Evolutionary conservation across 176 grass and related monocot genomes (phyloP).

Genomic region (Phoenix dactylifera): DNA sequence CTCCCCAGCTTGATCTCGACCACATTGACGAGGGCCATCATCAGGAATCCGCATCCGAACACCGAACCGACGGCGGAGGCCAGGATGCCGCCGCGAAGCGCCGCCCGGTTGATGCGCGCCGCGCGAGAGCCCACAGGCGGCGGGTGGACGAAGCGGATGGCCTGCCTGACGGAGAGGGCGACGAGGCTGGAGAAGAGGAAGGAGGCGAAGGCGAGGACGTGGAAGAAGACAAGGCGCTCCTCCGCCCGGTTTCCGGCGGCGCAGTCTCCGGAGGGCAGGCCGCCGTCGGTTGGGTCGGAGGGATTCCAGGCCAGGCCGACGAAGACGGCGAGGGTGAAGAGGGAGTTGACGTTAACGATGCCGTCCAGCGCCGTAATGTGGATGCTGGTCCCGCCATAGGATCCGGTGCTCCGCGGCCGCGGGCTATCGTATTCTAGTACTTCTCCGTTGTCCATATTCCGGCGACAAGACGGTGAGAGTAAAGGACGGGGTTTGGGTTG

Average conservation of each 20-base stretch:
- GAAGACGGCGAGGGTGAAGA: conserved; percentile 82
- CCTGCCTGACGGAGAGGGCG: conserved; percentile 95
- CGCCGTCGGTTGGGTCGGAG: conserved; percentile 29
- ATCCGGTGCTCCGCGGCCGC: not conserved
- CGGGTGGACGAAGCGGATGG: conserved; percentile 40
- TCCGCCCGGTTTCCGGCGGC: conserved; percentile 41
- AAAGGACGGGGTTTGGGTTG: too few species aligned
- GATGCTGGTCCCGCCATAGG: conserved; percentile 46
- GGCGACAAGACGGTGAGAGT: too few species aligned
- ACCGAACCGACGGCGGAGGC: conserved; percentile 54
- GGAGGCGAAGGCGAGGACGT: conserved; percentile 79
- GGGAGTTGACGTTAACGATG: conserved; percentile 91
- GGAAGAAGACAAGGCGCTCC: conserved; percentile 69
- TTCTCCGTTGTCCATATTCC: too few species aligned
- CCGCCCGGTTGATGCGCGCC: conserved; percentile 45
- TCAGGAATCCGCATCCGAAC: conserved; percentile 60
- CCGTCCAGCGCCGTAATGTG: conserved; percentile 81
- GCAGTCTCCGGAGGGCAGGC: conserved; percentile 25
- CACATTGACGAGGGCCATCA: conserved; percentile 77
- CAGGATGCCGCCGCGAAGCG: conserved; percentile 63
- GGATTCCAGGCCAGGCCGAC: conserved; percentile 69
- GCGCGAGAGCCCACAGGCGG: conserved; percentile 1
- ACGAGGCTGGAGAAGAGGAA: conserved; percentile 97
- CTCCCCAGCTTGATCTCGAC: conserved; percentile 78
- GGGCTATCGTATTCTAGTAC: too few species aligned